Percentiles rank a stretch among this genome's conserved stretches.
phyloP scores from a whole-genome alignment of 208 protist genomes.

The Entamoeba moshkovskii region DNA sequence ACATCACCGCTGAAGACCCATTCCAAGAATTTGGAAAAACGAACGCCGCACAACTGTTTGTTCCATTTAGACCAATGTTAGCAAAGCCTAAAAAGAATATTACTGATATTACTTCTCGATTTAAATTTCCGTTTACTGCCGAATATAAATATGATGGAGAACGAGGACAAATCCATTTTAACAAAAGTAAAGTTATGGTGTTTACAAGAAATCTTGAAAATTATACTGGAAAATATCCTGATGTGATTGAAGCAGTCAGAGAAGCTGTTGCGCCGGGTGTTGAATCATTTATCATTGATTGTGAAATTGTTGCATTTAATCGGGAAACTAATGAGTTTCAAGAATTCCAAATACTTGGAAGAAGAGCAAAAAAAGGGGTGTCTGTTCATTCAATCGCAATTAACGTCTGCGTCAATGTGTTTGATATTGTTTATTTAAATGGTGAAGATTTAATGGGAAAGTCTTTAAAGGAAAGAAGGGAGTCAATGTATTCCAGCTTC shows the following conservation, averaged over 20 bases:
- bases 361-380: constrained; percentile 67
- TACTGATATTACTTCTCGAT: constrained; percentile 47
- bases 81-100: constrained; percentile 86
- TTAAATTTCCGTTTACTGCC: constrained; percentile 71
- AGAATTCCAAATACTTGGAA: constrained; percentile 30
- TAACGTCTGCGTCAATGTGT: constrained; percentile 86
- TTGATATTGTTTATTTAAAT: constrained; percentile 96
- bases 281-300: constrained; percentile 88
- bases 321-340: constrained; percentile 47
- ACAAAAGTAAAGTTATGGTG: constrained; percentile 57
- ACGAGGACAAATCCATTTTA: constrained; percentile 75
- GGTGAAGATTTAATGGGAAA: constrained; percentile 61
- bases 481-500: neutral
- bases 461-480: constrained; percentile 39
- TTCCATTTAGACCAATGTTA: constrained; percentile 93
- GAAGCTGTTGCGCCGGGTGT: constrained; percentile 39
- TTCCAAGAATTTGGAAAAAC: neutral
- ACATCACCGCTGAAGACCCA: neutral
- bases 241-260: constrained; percentile 69
- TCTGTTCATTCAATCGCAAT: constrained; percentile 67
- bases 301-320: constrained; percentile 86
- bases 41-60: constrained; percentile 23
- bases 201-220: constrained; percentile 92
- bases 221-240: constrained; percentile 88
- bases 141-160: constrained; percentile 99